Evolutionary conservation across 2,329 filamentous ascomycete genomes (phyloP), one percentile per base, ranked within the genome.

Genomic region (Diaporthe longicolla): DNA sequence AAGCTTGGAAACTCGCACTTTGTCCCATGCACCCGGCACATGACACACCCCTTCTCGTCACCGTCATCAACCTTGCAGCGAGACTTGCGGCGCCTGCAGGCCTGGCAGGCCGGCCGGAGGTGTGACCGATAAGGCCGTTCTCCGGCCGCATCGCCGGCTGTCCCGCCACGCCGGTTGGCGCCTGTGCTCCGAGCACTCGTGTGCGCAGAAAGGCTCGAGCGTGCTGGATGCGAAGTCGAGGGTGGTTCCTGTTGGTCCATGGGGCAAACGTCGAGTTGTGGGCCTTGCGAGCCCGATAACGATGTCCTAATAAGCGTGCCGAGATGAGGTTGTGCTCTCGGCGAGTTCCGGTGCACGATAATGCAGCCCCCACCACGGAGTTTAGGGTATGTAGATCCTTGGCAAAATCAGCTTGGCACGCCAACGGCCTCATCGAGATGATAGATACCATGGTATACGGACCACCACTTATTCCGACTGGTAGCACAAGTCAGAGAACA

Each of bases 51-150:
- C 69, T 87, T 82, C 2, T 87, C 85, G 6, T 85, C 84, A 0
- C 69, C 69, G 19, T 87, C 81, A 77, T 90, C 89, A 37, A 89
- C 86, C 24, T 89, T 90, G 79, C 90, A 92, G 76, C 90, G 85
- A 2, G 89, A 90, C 79, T 92, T 92, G 74, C 90, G 86, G 74
- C 87, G 87, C 70, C 90, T 86, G 78, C 90, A 92, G 19, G 89
- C 83, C 70, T 89, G 82, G 81, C 90, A 92, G 11, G 90, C 90
- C 66, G 90, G 89, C 52, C 88, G 87, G 75, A 90, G 86, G 81
- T 92, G 90, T 10, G 90, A 92, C 74, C 90, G 84, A 78, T 92
- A 92, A 4, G 90, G 90, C 58, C 90, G 85, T 17, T 68, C 73
- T 2, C 69, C 55, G 2, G 50, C 71, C 4, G 68, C 71, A 15